phyloP scores from a whole-genome alignment of 495 filamentous ascomycete genomes.

The Aspergillus campestris region DNA sequence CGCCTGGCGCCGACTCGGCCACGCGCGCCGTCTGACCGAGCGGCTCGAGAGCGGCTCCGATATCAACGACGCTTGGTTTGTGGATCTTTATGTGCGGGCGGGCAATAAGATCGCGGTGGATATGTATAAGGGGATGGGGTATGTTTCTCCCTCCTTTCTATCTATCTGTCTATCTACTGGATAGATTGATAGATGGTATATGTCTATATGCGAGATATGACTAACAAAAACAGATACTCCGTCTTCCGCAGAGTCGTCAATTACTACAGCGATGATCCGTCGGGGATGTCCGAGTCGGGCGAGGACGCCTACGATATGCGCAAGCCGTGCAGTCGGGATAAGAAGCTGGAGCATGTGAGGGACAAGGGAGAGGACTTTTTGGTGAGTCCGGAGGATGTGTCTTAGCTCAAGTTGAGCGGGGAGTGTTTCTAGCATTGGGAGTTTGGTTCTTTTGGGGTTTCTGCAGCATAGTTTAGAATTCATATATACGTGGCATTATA shows the following conservation, averaged over 20 bases:
- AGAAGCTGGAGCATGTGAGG: slow-evolving; percentile 64
- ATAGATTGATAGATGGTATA: too few relatives aligned
- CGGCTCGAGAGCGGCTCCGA: slow-evolving; percentile 74
- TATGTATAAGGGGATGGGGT: slow-evolving; percentile 88
- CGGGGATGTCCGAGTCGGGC: slow-evolving; percentile 41
- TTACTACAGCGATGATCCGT: slow-evolving; percentile 83
- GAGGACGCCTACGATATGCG: slow-evolving; percentile 97
- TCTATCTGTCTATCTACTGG: too few relatives aligned
- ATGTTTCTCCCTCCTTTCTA: slow-evolving; percentile 16
- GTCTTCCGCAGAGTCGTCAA: slow-evolving; percentile 80
- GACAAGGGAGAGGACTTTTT: slow-evolving; percentile 73
- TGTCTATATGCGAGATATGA: too few relatives aligned
- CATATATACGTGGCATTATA: too few relatives aligned
- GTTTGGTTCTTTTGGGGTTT: slow-evolving; percentile 1
- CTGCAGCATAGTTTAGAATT: too few relatives aligned
- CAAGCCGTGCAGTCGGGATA: slow-evolving; percentile 81
- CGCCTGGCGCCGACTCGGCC: slow-evolving; percentile 71
- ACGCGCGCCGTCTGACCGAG: slow-evolving; percentile 70
- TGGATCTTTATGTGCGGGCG: slow-evolving; percentile 86
- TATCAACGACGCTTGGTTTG: slow-evolving; percentile 80
- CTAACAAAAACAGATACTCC: slow-evolving; percentile 42
- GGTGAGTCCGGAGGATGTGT: slow-evolving; percentile 80
- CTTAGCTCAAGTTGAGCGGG: slow-evolving; percentile 6
- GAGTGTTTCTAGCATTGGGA: slow-evolving; percentile 8
- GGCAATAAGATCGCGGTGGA: slow-evolving; percentile 79